phyloP scores from a whole-genome alignment of 179 eudicot species.

The Beta corolliflora region DNA sequence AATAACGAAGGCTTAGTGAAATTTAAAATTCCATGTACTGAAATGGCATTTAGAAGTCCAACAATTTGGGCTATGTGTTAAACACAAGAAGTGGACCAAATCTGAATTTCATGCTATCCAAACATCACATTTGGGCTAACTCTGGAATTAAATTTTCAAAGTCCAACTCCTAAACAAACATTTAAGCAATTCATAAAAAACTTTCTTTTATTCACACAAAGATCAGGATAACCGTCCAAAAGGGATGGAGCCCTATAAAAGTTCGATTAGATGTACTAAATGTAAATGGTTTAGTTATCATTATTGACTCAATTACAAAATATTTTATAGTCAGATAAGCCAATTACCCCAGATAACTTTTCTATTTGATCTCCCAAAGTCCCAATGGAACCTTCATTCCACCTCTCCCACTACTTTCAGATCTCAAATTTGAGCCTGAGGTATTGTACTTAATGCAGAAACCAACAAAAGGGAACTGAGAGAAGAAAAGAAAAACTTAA shows the following conservation, averaged over 20 bases:
- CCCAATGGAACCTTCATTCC: background rate
- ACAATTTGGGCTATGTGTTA: too few species aligned
- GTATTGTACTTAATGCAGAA: background rate
- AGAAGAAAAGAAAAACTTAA: background rate
- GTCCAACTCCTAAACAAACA: too few species aligned
- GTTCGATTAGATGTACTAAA: background rate
- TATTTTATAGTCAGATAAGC: background rate
- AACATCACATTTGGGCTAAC: too few species aligned
- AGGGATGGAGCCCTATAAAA: background rate
- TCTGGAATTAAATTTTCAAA: too few species aligned
- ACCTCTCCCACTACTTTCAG: background rate
- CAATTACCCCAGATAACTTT: background rate
- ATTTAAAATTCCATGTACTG: too few species aligned
- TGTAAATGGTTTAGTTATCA: background rate
- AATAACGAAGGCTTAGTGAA: too few species aligned
- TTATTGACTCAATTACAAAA: background rate
- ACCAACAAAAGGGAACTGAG: background rate
- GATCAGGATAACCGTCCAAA: background rate
- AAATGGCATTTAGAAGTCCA: too few species aligned
- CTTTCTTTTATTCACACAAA: background rate
- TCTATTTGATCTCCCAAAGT: background rate
- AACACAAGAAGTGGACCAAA: too few species aligned
- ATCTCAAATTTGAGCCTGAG: background rate
- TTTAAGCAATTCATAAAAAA: too few species aligned
- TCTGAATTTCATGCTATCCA: too few species aligned